Conservation (phyloP, 345 rosid species). For the Gossypium stocksii region DNA sequence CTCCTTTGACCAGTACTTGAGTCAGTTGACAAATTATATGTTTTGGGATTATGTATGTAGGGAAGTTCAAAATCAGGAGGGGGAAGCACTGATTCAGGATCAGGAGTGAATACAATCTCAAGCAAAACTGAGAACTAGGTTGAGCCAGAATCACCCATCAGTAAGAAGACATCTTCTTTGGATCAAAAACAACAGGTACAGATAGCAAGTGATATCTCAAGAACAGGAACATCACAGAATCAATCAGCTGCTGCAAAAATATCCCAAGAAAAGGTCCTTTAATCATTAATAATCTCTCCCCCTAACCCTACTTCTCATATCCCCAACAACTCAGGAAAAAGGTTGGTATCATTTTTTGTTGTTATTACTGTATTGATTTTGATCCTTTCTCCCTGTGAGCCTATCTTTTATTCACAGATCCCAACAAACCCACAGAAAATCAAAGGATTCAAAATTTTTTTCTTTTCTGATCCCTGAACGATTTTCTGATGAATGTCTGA, state of each 20-base stretch:
- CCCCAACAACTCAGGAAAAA: constrained; percentile 43
- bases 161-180: constrained; percentile 47
- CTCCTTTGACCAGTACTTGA: constrained; percentile 39
- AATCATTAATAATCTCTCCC: constrained; percentile 8
- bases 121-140: constrained; percentile 59
- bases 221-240: constrained; percentile 47
- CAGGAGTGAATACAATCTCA: constrained; percentile 66
- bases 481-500: constrained; percentile 43
- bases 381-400: constrained; percentile 20
- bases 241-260: constrained; percentile 50
- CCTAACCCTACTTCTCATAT: neutral
- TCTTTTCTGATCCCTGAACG: constrained; percentile 26
- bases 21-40: neutral
- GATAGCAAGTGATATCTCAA: constrained; percentile 47
- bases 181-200: constrained; percentile 31
- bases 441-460: constrained; percentile 26
- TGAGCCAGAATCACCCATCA: constrained; percentile 80
- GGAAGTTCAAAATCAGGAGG: constrained; percentile 84
- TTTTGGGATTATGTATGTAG: constrained; percentile 32
- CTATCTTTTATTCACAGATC: constrained; percentile 44
- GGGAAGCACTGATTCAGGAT: constrained; percentile 85
- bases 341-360: constrained; percentile 30
- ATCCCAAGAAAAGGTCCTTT: constrained; percentile 71
- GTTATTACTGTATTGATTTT: constrained; percentile 29
- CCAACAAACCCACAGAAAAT: constrained; percentile 43